These are phyloP conservation scores for Cercospora sp. DNA, from an alignment of 2,329 filamentous ascomycete species.

Conservation along the genomic window DNA sequence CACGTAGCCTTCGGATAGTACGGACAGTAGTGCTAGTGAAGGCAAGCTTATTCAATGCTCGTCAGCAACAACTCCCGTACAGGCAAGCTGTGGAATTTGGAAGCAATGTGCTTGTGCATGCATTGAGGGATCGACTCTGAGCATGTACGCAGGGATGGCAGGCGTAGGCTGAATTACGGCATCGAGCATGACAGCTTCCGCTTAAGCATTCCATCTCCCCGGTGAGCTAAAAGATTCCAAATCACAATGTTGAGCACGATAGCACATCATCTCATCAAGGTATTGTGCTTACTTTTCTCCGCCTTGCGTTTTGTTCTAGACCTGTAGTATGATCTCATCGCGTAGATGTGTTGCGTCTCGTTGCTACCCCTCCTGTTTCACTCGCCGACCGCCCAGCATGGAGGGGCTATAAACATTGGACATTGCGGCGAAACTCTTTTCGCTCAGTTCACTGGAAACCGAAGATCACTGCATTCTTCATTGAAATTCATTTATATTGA, in stretches of 20 bases:
- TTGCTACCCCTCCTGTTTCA: conserved; percentile 3
- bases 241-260: not conserved
- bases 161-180: not conserved
- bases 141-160: not conserved
- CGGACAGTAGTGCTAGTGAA: not conserved
- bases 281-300: conserved; percentile 1
- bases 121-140: not conserved
- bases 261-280: not conserved
- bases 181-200: not conserved
- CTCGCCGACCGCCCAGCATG: not conserved
- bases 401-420: conserved; percentile 3
- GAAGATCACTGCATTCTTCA: not conserved
- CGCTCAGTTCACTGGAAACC: not conserved
- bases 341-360: not conserved
- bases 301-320: conserved; percentile 1
- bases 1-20: not conserved
- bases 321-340: conserved; percentile 5
- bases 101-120: not conserved
- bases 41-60: not conserved
- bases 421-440: conserved; percentile 2
- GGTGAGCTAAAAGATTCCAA: not conserved
- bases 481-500: not conserved
- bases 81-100: not conserved
- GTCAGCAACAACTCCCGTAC: not conserved
- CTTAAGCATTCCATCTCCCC: conserved; percentile 6